Evolutionary conservation across 148 eudicot species (phyloP), one percentile per base, ranked within the genome.

Genomic region (Rhododendron vialii): DNA sequence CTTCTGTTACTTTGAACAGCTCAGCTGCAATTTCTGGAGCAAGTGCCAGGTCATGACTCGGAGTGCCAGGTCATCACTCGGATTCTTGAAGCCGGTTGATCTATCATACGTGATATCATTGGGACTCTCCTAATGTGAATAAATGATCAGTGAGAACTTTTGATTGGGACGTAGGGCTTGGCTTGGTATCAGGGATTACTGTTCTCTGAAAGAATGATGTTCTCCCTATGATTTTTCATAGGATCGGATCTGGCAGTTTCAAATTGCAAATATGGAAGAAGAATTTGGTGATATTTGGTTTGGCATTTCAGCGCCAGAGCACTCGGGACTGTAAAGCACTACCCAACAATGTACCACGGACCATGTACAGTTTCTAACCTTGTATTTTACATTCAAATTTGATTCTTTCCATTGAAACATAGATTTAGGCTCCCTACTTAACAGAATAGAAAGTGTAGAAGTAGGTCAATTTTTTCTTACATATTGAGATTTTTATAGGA

Each of bases 371-470:
- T 83, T 65, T 84, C 84, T 87, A 84, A 83, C 87, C 79, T 47
- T 88, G 88, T 90, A 81, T 8, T 65, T 33, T 59, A 82, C 51
- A 89, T 80, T 89, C 51, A 85, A 48, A 83, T 82, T 69, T 85
- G 87, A 89, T 89, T 92, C 89, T 86, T 88, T 86, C 79, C 36
- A 74, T 82, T 88, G 91, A 88, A 87, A 78, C 87, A 33, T 89
- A 90, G 81, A 33, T 41, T 11, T 71, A 75, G 67, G 86, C 61
- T 87, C 28, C 71, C 15, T 30, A 26, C 18, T 45, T 71, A 1
- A 67, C 5, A 0, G 33, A 67, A 69, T 69, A 69, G 41, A 30
- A 71, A 33, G 36, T 30, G 41, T 71, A 71, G 38, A 71, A 71
- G 41, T 71, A 71, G 76, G 76, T 35, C 4, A 33, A 71, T 71